Evolutionary conservation across 1,284 basidiomycete genomes (phyloP), one percentile per base, ranked within the genome.

Genomic region (Pseudozyma hubeiensis): DNA sequence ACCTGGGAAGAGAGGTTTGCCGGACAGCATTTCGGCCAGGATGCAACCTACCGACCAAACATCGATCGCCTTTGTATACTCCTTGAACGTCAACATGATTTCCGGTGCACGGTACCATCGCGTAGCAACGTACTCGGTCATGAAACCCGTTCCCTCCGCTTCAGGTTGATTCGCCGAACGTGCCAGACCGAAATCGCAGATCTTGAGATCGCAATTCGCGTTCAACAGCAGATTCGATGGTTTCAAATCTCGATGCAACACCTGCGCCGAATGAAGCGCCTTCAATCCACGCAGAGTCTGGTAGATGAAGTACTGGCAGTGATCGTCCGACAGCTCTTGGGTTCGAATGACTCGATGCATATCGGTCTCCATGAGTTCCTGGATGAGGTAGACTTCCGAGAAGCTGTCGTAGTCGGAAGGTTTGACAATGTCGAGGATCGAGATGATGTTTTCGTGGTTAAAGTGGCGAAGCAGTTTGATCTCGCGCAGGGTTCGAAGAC

Each of bases 221-320:
- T 83, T 84, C 31, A 84, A 45, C 5, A 83, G 65, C 34, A 84
- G 50, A 50, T 82, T 84, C n/a, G 68, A 75, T 5, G 81, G 81
- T 58, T 84, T 84, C 30, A 84, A 51, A 56, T 84, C 82, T 16
- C 82, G 72, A 54, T 84, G 82, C 48, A 84, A 45, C 31, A 84
- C 82, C 47, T 83, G 78, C 6, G 82, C 82, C 31, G 81, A 80
- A 50, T 84, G 82, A 10, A 84, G 67, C 37, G 83, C 83, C 62
- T 84, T 85, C 50, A 84, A 71, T 2, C 82, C 83, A 17, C 84
- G 71, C 37, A 84, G 59, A 9, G 83, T 85, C 61, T 96, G 94
- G 84, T 97, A 97, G 78, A 95, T 91, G 85, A 96, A 96, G 85
- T 97, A 97, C 85, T 96, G 93, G 82, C 90, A 93, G 84, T 96